Conservation (phyloP, 2,329 filamentous ascomycete species). For the Sarocladium kiliense region DNA sequence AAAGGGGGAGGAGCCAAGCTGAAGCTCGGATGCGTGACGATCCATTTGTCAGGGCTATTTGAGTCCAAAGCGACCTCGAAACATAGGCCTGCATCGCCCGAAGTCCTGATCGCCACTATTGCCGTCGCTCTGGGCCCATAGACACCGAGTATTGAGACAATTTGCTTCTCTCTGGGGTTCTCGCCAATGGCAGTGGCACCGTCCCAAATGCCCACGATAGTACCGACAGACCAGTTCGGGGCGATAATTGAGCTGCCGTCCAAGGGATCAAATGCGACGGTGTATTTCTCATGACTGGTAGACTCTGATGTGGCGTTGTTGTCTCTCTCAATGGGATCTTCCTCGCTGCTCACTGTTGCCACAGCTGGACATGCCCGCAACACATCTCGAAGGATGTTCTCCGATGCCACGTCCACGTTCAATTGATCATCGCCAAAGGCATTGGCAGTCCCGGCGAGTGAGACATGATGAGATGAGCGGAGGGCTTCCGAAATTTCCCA, state of each 20-base stretch:
- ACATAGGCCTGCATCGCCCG: conserved; percentile 32
- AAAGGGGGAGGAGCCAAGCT: conserved; percentile 30
- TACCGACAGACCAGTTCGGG: conserved; percentile 53
- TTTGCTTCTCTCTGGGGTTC: conserved; percentile 32
- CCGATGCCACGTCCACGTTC: conserved; percentile 51
- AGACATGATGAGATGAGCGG: conserved; percentile 19
- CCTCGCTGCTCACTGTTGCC: conserved; percentile 52
- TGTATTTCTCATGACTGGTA: conserved; percentile 40
- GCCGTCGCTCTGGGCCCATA: conserved; percentile 52
- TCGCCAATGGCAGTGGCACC: conserved; percentile 38
- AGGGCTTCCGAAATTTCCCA: conserved; percentile 34
- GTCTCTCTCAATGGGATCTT: conserved; percentile 48
- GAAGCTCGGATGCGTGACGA: conserved; percentile 37
- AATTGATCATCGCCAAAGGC: conserved; percentile 55
- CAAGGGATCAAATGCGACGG: conserved; percentile 58
- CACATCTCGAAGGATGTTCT: conserved; percentile 39
- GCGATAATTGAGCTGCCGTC: conserved; percentile 58
- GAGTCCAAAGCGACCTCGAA: conserved; percentile 41
- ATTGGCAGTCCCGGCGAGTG: conserved; percentile 45
- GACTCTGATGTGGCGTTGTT: background rate
- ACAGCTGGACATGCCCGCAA: conserved; percentile 40
- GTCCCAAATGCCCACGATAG: conserved; percentile 57
- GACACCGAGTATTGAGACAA: conserved; percentile 47
- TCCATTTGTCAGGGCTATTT: conserved; percentile 19
- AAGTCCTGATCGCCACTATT: conserved; percentile 47